phyloP scores from a whole-genome alignment of 345 rosid species.

The Viola odorata region DNA sequence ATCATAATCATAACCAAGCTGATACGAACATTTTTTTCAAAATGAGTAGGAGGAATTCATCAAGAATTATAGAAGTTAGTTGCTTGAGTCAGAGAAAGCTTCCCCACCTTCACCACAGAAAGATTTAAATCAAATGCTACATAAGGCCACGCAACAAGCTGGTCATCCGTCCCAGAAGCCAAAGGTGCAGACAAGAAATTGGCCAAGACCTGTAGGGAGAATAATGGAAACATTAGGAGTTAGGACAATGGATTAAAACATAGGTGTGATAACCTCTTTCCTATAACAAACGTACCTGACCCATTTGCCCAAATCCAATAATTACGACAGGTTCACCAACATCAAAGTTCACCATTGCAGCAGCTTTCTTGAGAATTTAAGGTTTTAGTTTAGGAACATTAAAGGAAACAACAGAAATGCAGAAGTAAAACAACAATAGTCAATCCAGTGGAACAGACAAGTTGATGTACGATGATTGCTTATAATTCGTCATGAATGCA shows the following conservation, averaged over 20 bases:
- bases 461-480: background rate
- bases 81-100: background rate
- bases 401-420: background rate
- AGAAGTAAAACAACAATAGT: background rate
- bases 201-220: constrained; percentile 63
- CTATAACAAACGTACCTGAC: constrained; percentile 49
- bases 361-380: constrained; percentile 39
- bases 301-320: constrained; percentile 94
- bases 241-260: background rate
- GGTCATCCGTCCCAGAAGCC: constrained; percentile 59
- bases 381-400: constrained; percentile 6
- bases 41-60: background rate
- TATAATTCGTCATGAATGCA: too few species aligned
- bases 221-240: constrained; percentile 9
- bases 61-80: background rate
- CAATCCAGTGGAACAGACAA: background rate
- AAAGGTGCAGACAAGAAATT: constrained; percentile 85
- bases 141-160: constrained; percentile 63
- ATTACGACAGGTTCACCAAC: constrained; percentile 82
- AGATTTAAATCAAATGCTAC: constrained; percentile 92
- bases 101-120: constrained; percentile 75
- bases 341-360: constrained; percentile 53
- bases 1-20: too few species aligned
- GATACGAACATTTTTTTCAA: background rate
- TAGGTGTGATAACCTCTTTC: background rate